Percentiles rank a stretch among this genome's conserved stretches.
phyloP scores from a whole-genome alignment of 1,139 yeast species.

The Taphrina betulina region DNA sequence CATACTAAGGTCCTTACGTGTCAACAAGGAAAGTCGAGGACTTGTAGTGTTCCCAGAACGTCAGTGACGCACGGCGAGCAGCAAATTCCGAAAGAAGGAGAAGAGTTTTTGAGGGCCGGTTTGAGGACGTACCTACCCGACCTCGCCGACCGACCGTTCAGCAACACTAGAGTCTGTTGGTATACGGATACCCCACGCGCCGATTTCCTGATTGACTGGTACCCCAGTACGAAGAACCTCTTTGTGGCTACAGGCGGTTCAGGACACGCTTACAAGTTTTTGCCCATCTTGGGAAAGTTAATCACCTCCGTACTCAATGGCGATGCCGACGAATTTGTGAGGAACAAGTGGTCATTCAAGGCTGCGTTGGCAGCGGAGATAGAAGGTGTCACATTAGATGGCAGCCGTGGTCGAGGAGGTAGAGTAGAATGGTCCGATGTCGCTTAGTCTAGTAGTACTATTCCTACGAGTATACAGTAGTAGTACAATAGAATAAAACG shows the following conservation, averaged over 20 bases:
- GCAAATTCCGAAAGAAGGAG: conserved; percentile 37
- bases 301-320: conserved; percentile 16
- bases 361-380: conserved; percentile 2
- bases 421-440: conserved; percentile 18
- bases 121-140: conserved; percentile 35
- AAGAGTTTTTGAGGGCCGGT: conserved; percentile 35
- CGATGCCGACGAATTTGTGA: not conserved
- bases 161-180: conserved; percentile 47
- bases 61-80: conserved; percentile 20
- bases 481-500: too few relatives aligned
- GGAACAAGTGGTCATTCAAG: conserved; percentile 7
- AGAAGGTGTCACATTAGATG: conserved; percentile 1
- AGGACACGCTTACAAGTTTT: conserved; percentile 44
- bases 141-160: conserved; percentile 36
- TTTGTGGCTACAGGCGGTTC: conserved; percentile 52
- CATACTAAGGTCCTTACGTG: conserved; percentile 19
- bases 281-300: conserved; percentile 30
- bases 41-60: conserved; percentile 22
- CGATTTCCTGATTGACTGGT: conserved; percentile 49
- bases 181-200: conserved; percentile 50
- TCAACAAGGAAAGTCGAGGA: not conserved
- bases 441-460: not conserved
- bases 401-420: conserved; percentile 24
- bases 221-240: conserved; percentile 47
- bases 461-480: too few relatives aligned